Percentiles rank a stretch among this genome's conserved stretches.
phyloP scores from a whole-genome alignment of 2,329 filamentous ascomycete genomes.

The Didymella segeticola region DNA sequence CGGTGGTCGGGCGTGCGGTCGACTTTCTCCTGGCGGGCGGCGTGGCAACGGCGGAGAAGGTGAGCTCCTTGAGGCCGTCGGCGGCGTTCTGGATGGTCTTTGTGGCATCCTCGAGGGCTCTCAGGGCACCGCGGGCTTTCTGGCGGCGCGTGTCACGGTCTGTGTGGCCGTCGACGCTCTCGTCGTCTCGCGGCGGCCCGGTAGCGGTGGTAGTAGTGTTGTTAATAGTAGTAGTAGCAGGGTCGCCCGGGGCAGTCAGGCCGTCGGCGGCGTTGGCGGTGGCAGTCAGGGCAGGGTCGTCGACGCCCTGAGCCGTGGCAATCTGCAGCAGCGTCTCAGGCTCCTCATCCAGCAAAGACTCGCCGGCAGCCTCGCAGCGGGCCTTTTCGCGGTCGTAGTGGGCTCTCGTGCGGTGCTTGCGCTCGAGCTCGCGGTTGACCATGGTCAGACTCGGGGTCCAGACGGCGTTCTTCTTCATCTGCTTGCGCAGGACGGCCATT shows the following conservation, averaged over 20 bases:
- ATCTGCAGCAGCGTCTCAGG: conserved; percentile 35
- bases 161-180: conserved; percentile 75
- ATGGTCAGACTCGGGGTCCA: conserved; percentile 87
- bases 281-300: conserved; percentile 22
- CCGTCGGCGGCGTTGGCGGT: conserved; percentile 18
- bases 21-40: conserved; percentile 31
- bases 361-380: conserved; percentile 65
- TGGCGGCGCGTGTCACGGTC: conserved; percentile 68
- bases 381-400: conserved; percentile 64
- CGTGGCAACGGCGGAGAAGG: conserved; percentile 30
- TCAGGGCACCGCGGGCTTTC: conserved; percentile 55
- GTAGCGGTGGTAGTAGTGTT: too few species aligned
- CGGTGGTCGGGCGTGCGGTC: conserved; percentile 33
- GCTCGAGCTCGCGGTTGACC: conserved; percentile 79
- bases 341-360: conserved; percentile 67
- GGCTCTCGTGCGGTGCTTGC: conserved; percentile 64
- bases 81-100: conserved; percentile 45
- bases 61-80: conserved; percentile 44
- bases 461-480: conserved; percentile 90
- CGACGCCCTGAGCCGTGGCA: conserved; percentile 27
- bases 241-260: conserved; percentile 21
- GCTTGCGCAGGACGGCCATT: conserved; percentile 75
- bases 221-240: too few species aligned
- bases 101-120: conserved; percentile 46
- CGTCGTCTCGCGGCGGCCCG: conserved; percentile 58